phyloP scores from a whole-genome alignment of 768 basidiomycete species.

The Amanita inopinata region DNA sequence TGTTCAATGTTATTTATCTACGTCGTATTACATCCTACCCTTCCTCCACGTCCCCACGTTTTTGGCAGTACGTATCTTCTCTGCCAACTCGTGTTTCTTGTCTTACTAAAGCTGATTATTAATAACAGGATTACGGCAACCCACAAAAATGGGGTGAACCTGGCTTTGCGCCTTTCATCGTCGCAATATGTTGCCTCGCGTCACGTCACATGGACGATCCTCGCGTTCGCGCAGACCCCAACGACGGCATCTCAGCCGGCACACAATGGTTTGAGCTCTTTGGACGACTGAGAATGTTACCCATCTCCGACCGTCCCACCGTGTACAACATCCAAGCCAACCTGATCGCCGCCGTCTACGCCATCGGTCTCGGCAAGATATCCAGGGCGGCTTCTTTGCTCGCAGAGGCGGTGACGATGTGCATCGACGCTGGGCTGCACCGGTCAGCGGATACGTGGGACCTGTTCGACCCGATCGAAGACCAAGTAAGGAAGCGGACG shows the following conservation, averaged over 20 bases:
- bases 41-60: conserved; percentile 91
- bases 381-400: conserved; percentile 81
- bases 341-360: conserved; percentile 87
- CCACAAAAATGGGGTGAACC: conserved; percentile 95
- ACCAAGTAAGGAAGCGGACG: conserved; percentile 86
- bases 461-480: conserved; percentile 83
- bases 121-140: conserved; percentile 75
- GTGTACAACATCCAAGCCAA: conserved; percentile 88
- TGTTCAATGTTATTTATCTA: conserved; percentile 80
- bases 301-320: conserved; percentile 81
- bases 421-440: conserved; percentile 83
- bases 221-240: conserved; percentile 73
- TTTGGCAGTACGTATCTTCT: conserved; percentile 44
- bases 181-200: conserved; percentile 85
- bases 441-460: conserved; percentile 80
- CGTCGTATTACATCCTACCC: conserved; percentile 87
- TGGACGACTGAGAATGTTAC: conserved; percentile 76
- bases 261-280: conserved; percentile 90
- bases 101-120: conserved; percentile 9
- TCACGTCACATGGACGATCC: conserved; percentile 91
- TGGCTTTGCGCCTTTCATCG: conserved; percentile 89
- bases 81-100: conserved; percentile 11
- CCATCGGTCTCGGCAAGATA: conserved; percentile 81
- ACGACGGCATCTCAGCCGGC: conserved; percentile 80
- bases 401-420: conserved; percentile 81